Evolutionary conservation across 208 protist genomes (phyloP).

Genomic region (Naegleria fowleri): DNA sequence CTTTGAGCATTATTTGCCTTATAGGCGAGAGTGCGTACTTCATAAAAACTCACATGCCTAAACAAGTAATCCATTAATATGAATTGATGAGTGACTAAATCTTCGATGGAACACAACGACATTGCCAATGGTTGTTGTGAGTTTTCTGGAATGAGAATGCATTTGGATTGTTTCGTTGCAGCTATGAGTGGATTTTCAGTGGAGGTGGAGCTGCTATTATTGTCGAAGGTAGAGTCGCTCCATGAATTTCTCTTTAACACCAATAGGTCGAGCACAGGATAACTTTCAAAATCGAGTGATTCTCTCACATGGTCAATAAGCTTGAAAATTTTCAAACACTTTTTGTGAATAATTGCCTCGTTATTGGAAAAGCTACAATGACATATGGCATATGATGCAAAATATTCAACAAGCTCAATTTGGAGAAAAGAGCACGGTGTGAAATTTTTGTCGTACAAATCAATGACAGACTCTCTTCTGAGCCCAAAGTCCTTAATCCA

Average conservation of each 20-base stretch:
- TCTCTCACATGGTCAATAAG: background rate
- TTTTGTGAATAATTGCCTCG: background rate
- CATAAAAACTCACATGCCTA: background rate
- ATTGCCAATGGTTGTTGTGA: background rate
- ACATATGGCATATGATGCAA: background rate
- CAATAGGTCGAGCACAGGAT: background rate
- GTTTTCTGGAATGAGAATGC: background rate
- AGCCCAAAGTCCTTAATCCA: background rate
- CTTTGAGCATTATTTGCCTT: background rate
- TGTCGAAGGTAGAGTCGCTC: background rate
- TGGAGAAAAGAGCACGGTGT: background rate
- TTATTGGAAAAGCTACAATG: background rate
- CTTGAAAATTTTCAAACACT: background rate
- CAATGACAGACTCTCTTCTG: background rate
- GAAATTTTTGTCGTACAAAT: background rate
- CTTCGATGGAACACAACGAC: background rate
- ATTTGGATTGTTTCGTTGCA: background rate
- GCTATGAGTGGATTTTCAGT: background rate
- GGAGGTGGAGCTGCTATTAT: background rate
- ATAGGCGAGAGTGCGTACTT: background rate
- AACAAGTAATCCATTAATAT: background rate
- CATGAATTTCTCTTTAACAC: background rate
- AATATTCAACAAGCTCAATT: background rate
- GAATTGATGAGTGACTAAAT: background rate
- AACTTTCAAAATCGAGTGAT: background rate